Evolutionary conservation across 805 yeast species (phyloP).

Genomic region (Candida gorgasii): DNA sequence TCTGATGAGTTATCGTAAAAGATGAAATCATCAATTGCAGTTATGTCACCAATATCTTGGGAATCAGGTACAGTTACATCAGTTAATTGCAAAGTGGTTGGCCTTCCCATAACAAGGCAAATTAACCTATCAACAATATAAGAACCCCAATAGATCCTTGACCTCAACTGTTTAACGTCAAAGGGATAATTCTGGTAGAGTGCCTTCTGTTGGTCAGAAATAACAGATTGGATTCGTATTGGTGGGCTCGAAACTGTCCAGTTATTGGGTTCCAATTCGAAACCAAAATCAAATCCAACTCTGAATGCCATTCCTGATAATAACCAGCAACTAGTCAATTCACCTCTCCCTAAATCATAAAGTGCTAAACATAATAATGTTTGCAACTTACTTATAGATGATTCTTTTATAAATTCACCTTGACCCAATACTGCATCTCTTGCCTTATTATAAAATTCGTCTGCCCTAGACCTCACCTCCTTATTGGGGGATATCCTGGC

Average conservation of each 20-base stretch:
- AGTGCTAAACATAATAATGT: slow-evolving; percentile 15
- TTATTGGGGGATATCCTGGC: slow-evolving; percentile 10
- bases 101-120: slow-evolving; percentile 14
- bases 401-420: slow-evolving; percentile 8
- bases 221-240: too few relatives aligned
- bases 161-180: slow-evolving; percentile 10
- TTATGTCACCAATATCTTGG: slow-evolving; percentile 15
- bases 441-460: slow-evolving; percentile 11
- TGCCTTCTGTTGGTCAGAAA: neutral
- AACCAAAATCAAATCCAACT: slow-evolving; percentile 17
- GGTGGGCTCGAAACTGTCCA: slow-evolving; percentile 15
- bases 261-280: slow-evolving; percentile 17
- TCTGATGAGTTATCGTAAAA: slow-evolving; percentile 11
- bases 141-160: slow-evolving; percentile 17
- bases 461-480: slow-evolving; percentile 7
- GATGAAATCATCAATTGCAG: slow-evolving; percentile 15
- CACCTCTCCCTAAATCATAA: slow-evolving; percentile 17
- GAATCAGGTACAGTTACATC: slow-evolving; percentile 14
- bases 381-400: slow-evolving; percentile 14
- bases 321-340: slow-evolving; percentile 18
- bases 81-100: slow-evolving; percentile 11
- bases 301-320: slow-evolving; percentile 18
- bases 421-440: slow-evolving; percentile 6
- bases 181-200: slow-evolving; percentile 11
- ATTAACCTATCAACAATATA: slow-evolving; percentile 16